phyloP scores from a whole-genome alignment of 1,284 basidiomycete genomes.

The Irpex sp. region DNA sequence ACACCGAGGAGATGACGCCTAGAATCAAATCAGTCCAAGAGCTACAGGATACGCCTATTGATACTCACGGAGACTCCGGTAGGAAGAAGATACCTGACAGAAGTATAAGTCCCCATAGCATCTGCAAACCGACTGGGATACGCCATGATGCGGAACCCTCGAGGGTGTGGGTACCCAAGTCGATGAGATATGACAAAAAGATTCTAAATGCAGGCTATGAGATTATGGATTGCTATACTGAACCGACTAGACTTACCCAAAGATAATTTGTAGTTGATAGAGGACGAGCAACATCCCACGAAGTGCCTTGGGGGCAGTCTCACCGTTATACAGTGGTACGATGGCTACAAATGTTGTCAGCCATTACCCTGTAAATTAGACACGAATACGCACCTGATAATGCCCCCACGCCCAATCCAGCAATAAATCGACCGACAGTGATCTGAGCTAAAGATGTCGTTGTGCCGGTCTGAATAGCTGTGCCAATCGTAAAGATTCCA shows the following conservation, averaged over 20 bases:
- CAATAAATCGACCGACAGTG: slow-evolving; percentile 65
- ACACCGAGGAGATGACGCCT: slow-evolving; percentile 63
- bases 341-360: slow-evolving; percentile 45
- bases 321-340: slow-evolving; percentile 79
- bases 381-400: slow-evolving; percentile 46
- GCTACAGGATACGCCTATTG: neutral
- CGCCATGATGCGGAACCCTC: slow-evolving; percentile 66
- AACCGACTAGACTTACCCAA: slow-evolving; percentile 41
- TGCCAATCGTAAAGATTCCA: slow-evolving; percentile 69
- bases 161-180: slow-evolving; percentile 65
- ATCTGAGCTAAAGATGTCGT: slow-evolving; percentile 60
- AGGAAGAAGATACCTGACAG: slow-evolving; percentile 71
- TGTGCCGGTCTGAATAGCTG: slow-evolving; percentile 69
- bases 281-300: slow-evolving; percentile 72
- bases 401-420: slow-evolving; percentile 76
- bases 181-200: slow-evolving; percentile 72
- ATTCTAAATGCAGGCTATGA: slow-evolving; percentile 37
- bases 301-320: slow-evolving; percentile 73
- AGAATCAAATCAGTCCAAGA: neutral
- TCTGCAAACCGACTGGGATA: slow-evolving; percentile 64
- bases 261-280: slow-evolving; percentile 75
- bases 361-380: neutral
- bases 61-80: slow-evolving; percentile 73
- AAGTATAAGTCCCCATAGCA: slow-evolving; percentile 64
- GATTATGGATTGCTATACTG: neutral